These are phyloP conservation scores for Aspergillus neotritici DNA, from an alignment of 2,329 filamentous ascomycete species.

Conservation along the genomic window DNA sequence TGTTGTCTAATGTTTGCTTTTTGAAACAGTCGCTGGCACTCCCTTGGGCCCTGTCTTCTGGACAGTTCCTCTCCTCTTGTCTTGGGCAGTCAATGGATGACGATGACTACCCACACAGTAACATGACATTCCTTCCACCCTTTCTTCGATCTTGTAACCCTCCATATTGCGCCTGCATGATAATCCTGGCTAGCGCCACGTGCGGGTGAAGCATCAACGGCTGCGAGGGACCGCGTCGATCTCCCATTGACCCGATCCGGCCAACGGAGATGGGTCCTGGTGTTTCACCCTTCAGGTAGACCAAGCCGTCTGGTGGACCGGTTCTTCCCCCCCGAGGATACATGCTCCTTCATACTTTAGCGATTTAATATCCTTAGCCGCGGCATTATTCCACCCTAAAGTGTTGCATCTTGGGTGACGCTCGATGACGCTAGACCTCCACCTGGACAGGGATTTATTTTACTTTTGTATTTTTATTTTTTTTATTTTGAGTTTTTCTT, in stretches of 20 bases:
- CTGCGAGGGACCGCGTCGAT: slow-evolving; percentile 35
- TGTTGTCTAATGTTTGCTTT: too few species aligned
- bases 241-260: slow-evolving; percentile 30
- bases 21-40: too few species aligned
- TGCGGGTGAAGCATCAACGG: slow-evolving; percentile 35
- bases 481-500: too few species aligned
- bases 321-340: slow-evolving; percentile 14
- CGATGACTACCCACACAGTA: too few species aligned
- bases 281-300: too few species aligned
- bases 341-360: slow-evolving; percentile 17
- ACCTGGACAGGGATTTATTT: background rate
- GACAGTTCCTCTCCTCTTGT: too few species aligned
- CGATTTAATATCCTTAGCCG: slow-evolving; percentile 3
- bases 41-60: too few species aligned
- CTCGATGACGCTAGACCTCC: slow-evolving; percentile 1
- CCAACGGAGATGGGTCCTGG: slow-evolving; percentile 14
- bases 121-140: too few species aligned
- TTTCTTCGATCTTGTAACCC: too few species aligned
- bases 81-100: too few species aligned
- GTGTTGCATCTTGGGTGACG: slow-evolving; percentile 2
- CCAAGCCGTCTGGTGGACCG: slow-evolving; percentile 9
- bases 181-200: slow-evolving; percentile 36
- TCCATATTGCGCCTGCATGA: slow-evolving; percentile 26
- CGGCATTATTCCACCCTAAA: slow-evolving; percentile 4
- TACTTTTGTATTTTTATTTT: too few species aligned